These are phyloP conservation scores for Lycium ferocissimum DNA, from an alignment of 257 asterid genomes.

Conservation along the genomic window DNA sequence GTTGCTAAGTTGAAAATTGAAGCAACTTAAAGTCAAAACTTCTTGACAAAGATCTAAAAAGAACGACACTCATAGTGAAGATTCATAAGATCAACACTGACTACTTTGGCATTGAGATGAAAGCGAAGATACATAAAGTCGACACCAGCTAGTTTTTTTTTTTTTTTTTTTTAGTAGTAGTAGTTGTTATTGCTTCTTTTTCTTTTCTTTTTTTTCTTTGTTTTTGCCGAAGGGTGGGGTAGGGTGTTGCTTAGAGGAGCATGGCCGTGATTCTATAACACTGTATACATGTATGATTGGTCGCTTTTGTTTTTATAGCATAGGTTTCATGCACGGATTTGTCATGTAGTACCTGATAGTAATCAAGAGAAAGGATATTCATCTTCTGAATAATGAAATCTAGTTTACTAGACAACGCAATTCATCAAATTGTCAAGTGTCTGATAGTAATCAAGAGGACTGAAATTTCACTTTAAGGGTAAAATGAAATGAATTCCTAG, in stretches of 20 bases:
- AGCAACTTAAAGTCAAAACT: no score
- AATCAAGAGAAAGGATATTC: background rate
- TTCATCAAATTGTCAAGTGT: background rate
- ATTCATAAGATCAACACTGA: background rate
- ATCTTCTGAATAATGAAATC: background rate
- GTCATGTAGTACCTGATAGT: background rate
- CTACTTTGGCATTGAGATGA: background rate
- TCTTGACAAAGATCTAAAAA: background rate
- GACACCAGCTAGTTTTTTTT: no score
- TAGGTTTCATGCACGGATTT: background rate
- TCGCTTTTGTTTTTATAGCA: background rate
- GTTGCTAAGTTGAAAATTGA: no score
- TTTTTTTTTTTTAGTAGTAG: background rate
- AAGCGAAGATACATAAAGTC: no score
- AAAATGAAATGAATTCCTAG: conserved; percentile 3
- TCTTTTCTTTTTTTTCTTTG: background rate
- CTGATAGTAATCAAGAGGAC: background rate
- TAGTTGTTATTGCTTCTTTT: background rate
- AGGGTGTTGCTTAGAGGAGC: background rate
- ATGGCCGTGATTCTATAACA: background rate
- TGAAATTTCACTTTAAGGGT: background rate
- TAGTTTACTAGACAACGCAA: background rate
- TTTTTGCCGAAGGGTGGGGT: background rate
- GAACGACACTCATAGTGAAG: background rate
- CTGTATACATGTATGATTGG: background rate